Evolutionary conservation across 164 flowering plant genomes (phyloP).

Genomic region (Protea cynaroides): DNA sequence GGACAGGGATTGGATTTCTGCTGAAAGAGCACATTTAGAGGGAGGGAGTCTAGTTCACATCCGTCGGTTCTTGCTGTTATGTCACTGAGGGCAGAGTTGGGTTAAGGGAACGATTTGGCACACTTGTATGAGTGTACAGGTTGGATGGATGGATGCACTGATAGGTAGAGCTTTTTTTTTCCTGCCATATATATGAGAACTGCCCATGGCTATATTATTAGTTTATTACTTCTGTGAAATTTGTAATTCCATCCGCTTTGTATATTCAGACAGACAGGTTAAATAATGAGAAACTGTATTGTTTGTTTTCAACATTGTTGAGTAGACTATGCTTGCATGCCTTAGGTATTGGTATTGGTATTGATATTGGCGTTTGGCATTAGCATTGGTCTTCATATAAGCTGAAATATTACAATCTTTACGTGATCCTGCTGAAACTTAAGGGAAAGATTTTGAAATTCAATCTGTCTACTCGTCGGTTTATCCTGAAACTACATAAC

Average conservation of each 20-base stretch:
- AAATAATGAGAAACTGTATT: neutral
- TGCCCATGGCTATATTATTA: constrained; percentile 13
- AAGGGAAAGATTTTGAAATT: too few species aligned
- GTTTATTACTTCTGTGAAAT: constrained; percentile 16
- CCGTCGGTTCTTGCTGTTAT: constrained; percentile 13
- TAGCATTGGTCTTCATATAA: too few species aligned
- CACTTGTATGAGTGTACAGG: constrained; percentile 12
- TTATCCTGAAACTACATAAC: too few species aligned
- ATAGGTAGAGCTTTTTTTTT: constrained; percentile 24
- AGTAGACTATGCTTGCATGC: too few species aligned
- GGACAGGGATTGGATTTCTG: constrained; percentile 1
- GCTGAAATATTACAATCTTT: too few species aligned
- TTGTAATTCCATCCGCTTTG: constrained; percentile 14
- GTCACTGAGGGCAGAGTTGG: constrained; percentile 15
- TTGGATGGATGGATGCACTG: constrained; percentile 42
- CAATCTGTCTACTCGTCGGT: too few species aligned
- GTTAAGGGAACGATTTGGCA: constrained; percentile 15
- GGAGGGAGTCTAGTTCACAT: constrained; percentile 7
- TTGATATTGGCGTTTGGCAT: too few species aligned
- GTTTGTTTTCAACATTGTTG: neutral
- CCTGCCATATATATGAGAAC: constrained; percentile 17
- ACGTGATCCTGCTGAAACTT: too few species aligned
- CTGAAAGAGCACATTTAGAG: constrained; percentile 9
- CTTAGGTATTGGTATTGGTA: too few species aligned
- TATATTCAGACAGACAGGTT: constrained; percentile 16